Percentiles rank a stretch among this genome's conserved stretches.
Evolutionary conservation across 805 yeast genomes (phyloP).

Genomic region (Wickerhamiella kazuoi): DNA sequence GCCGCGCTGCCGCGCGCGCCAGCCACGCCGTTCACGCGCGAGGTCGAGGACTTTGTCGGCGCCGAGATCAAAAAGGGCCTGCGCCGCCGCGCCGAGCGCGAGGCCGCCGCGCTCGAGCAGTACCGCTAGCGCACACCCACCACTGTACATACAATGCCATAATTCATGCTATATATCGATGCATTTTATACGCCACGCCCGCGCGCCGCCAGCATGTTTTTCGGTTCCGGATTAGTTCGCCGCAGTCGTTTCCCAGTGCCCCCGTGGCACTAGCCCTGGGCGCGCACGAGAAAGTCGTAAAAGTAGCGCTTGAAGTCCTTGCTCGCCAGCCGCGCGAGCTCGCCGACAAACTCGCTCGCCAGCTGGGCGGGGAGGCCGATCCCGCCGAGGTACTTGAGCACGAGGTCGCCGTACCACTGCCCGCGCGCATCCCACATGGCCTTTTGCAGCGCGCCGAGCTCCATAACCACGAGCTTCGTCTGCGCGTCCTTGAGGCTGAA

Average conservation of each 20-base stretch:
- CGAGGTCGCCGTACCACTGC: conserved; percentile 13
- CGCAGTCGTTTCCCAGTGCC: not conserved
- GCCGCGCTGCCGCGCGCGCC: conserved; percentile 19
- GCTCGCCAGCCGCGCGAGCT: conserved; percentile 5
- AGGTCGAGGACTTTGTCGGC: conserved; percentile 39
- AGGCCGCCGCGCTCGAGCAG: conserved; percentile 6
- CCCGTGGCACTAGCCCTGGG: not conserved
- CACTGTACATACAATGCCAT: too few species aligned
- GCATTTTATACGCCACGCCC: too few species aligned
- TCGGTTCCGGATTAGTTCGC: too few species aligned
- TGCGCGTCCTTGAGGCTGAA: conserved; percentile 67
- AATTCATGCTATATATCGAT: too few species aligned
- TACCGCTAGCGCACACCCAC: too few species aligned
- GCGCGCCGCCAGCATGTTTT: too few species aligned
- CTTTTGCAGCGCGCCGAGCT: conserved; percentile 51
- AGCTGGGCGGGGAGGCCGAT: conserved; percentile 11
- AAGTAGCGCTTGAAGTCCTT: conserved; percentile 15
- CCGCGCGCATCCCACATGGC: conserved; percentile 37
- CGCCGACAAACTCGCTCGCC: conserved; percentile 9
- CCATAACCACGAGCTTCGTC: conserved; percentile 54
- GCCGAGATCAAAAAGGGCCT: conserved; percentile 16
- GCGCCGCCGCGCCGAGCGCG: conserved; percentile 6
- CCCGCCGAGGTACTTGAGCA: conserved; percentile 10
- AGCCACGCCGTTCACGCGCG: conserved; percentile 29
- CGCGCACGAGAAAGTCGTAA: conserved; percentile 7